phyloP scores from a whole-genome alignment of 2,329 filamentous ascomycete genomes.

The Fusarium tricinctum region DNA sequence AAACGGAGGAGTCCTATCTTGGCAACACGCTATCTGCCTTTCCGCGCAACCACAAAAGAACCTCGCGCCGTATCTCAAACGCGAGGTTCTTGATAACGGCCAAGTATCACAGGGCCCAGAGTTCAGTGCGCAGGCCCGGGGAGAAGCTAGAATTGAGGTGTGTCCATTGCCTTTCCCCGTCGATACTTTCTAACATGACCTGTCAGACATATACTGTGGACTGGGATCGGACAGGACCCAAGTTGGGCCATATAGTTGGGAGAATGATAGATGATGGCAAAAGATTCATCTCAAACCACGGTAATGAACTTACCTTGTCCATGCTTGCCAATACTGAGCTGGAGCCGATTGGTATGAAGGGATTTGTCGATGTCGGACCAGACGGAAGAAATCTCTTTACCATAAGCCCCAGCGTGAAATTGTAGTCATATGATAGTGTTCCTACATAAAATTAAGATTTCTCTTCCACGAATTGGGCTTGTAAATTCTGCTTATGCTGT shows the following conservation, averaged over 20 bases:
- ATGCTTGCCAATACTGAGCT: constrained; percentile 19
- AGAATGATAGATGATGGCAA: constrained; percentile 36
- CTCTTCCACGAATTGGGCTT: too few relatives aligned
- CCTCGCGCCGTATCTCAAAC: constrained; percentile 20
- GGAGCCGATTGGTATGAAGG: constrained; percentile 42
- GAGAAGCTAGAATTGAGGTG: constrained; percentile 48
- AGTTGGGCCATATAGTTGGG: constrained; percentile 44
- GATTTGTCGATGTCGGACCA: neutral
- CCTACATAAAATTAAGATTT: too few relatives aligned
- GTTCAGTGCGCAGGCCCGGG: constrained; percentile 38
- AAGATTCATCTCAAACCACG: constrained; percentile 50
- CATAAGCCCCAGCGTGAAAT: neutral
- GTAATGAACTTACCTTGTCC: constrained; percentile 36
- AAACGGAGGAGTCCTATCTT: constrained; percentile 75
- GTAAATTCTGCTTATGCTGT: too few relatives aligned
- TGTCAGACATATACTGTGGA: constrained; percentile 52
- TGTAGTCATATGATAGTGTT: neutral
- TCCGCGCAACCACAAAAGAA: constrained; percentile 59
- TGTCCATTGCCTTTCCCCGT: accelerated
- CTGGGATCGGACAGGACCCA: constrained; percentile 43
- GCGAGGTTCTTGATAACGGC: constrained; percentile 6
- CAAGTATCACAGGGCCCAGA: constrained; percentile 20
- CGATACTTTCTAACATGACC: neutral
- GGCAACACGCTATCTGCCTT: constrained; percentile 73
- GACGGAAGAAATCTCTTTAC: constrained; percentile 7